Conservation (phyloP, 768 basidiomycete genomes). For the Ramaria sp. region DNA sequence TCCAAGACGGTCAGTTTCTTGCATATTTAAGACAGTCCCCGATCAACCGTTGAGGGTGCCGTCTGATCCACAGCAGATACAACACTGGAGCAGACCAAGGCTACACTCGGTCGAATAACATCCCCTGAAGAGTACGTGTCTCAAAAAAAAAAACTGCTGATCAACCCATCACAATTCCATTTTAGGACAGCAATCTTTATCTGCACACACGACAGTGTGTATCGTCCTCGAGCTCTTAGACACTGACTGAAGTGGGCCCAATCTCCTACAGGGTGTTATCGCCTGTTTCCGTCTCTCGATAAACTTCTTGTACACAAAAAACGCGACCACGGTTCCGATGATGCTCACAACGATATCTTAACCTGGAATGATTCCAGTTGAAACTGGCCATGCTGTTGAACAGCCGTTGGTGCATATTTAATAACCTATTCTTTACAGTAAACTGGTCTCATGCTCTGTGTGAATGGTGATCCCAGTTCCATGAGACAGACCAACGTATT, state of each 20-base stretch:
- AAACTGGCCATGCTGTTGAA: too few relatives aligned
- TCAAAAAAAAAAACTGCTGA: neutral
- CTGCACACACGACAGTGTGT: conserved; percentile 50
- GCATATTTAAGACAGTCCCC: neutral
- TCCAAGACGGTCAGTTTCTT: conserved; percentile 37
- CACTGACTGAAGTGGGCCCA: neutral
- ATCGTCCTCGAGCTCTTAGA: neutral
- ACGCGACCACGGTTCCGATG: conserved; percentile 53
- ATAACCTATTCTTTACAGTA: too few relatives aligned
- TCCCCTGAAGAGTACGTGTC: conserved; percentile 50
- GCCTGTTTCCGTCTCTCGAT: conserved; percentile 62
- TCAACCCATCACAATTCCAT: neutral
- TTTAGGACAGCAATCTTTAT: conserved; percentile 73
- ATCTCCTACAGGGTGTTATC: conserved; percentile 43
- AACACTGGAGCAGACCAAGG: conserved; percentile 40
- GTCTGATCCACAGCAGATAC: conserved; percentile 32
- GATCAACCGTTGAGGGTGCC: neutral
- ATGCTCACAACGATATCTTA: conserved; percentile 36
- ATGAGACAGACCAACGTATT: too few relatives aligned
- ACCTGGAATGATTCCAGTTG: conserved; percentile 55
- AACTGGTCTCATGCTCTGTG: too few relatives aligned
- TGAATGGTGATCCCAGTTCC: too few relatives aligned
- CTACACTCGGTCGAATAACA: conserved; percentile 50
- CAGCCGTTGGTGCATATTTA: too few relatives aligned
- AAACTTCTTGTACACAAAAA: conserved; percentile 61